Evolutionary conservation across 2,329 filamentous ascomycete genomes (phyloP).

Genomic region (Pseudofabraea citricarpa): DNA sequence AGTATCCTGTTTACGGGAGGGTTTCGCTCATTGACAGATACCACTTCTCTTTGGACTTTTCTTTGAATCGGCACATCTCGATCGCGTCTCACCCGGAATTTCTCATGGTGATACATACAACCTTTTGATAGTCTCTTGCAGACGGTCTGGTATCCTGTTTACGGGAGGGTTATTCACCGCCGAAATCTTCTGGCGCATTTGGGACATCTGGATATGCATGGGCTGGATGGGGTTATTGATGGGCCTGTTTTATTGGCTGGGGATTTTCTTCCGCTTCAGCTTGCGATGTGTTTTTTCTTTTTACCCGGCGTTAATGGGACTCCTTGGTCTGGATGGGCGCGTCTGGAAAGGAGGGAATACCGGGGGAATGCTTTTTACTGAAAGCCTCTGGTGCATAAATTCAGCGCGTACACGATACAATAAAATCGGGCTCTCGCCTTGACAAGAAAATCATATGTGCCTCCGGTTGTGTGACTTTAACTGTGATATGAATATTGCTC

Average conservation of each 20-base stretch:
- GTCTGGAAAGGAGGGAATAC: constrained; percentile 16
- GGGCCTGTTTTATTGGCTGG: constrained; percentile 2
- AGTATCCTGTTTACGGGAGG: constrained; percentile 32
- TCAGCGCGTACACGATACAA: too few relatives aligned
- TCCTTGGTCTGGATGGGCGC: constrained; percentile 18
- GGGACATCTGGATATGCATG: constrained; percentile 13
- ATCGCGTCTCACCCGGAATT: constrained; percentile 16
- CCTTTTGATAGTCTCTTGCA: constrained; percentile 30
- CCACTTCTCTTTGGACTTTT: too few relatives aligned
- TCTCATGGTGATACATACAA: constrained; percentile 11
- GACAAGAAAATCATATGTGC: too few relatives aligned
- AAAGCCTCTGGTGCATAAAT: too few relatives aligned
- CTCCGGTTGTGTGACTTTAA: too few relatives aligned
- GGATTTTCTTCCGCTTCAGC: not conserved
- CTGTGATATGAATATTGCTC: too few relatives aligned
- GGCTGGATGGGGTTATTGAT: constrained; percentile 8
- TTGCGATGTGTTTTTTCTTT: not conserved
- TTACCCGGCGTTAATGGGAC: constrained; percentile 1
- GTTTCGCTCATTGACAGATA: constrained; percentile 21
- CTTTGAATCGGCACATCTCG: too few relatives aligned
- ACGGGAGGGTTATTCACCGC: constrained; percentile 26
- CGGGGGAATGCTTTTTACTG: too few relatives aligned
- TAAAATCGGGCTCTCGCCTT: too few relatives aligned
- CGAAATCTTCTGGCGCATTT: too few relatives aligned
- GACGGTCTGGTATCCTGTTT: constrained; percentile 32